A percentile compares a stretch with the other conserved stretches of the same genome.
These are phyloP conservation scores for Fraxinus xanthoxyloides DNA, from an alignment of 305 asterid species.

Conservation along the genomic window DNA sequence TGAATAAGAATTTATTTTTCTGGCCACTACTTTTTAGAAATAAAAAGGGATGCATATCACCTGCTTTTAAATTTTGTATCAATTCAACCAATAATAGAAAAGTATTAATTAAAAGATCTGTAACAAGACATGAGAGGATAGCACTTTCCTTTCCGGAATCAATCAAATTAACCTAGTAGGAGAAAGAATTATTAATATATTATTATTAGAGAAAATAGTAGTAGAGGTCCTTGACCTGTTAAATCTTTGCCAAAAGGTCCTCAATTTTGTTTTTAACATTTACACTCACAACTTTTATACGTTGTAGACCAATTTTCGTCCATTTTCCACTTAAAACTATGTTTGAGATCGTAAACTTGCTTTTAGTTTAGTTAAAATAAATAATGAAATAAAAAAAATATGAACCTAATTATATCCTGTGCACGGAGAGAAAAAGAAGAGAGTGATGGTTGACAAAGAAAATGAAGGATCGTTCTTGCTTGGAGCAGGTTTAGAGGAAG, in stretches of 20 bases:
- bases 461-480: neutral
- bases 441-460: neutral
- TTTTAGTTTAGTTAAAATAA: neutral
- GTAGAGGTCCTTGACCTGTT: neutral
- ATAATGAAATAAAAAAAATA: neutral
- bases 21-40: slow-evolving; percentile 5
- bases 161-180: neutral
- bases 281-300: neutral
- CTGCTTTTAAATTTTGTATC: neutral
- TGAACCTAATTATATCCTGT: neutral
- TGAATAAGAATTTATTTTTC: slow-evolving; percentile 3
- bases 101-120: neutral
- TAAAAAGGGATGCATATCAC: neutral
- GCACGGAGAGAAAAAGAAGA: neutral
- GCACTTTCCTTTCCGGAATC: neutral
- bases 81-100: neutral
- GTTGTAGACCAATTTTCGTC: neutral
- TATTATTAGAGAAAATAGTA: neutral
- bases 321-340: neutral
- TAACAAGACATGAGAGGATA: neutral
- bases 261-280: neutral
- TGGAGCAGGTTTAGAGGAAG: neutral
- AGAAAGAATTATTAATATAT: neutral
- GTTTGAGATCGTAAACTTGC: neutral
- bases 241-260: neutral